Evolutionary conservation across 306 rosid genomes (phyloP).

Genomic region (Phaseolus lunatus): DNA sequence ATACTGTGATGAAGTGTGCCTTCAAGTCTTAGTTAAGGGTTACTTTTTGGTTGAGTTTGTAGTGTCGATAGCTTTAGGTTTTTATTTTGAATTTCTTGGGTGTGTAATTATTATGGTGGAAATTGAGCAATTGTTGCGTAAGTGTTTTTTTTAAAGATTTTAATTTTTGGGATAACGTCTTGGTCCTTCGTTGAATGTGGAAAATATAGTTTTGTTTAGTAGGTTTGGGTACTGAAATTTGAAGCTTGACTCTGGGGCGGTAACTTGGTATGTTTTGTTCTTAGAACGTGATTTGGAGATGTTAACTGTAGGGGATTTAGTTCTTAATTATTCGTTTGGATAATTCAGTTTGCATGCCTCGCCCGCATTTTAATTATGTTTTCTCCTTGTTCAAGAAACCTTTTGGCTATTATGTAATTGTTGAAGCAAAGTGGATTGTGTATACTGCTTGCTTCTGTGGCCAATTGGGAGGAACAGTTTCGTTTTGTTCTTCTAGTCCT

Average conservation of each 20-base stretch:
- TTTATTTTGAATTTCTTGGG: constrained; percentile 28
- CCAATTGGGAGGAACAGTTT: constrained; percentile 23
- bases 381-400: too few species aligned
- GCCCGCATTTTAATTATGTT: neutral
- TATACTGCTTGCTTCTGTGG: neutral
- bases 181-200: neutral
- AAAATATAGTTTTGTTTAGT: neutral
- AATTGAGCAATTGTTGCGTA: neutral
- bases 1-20: neutral
- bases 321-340: constrained; percentile 6
- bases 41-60: neutral
- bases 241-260: constrained; percentile 25
- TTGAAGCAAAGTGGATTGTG: constrained; percentile 7
- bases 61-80: neutral
- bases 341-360: neutral
- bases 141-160: neutral
- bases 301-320: neutral
- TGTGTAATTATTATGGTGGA: constrained; percentile 16
- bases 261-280: constrained; percentile 32
- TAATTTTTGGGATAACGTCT: neutral
- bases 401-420: neutral
- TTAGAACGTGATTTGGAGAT: neutral
- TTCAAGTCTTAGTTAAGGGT: constrained; percentile 9
- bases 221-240: constrained; percentile 8
- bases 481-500: constrained; percentile 32